Evolutionary conservation across 108 stramenopile species (phyloP).

Genomic region (Fragilaria radians): DNA sequence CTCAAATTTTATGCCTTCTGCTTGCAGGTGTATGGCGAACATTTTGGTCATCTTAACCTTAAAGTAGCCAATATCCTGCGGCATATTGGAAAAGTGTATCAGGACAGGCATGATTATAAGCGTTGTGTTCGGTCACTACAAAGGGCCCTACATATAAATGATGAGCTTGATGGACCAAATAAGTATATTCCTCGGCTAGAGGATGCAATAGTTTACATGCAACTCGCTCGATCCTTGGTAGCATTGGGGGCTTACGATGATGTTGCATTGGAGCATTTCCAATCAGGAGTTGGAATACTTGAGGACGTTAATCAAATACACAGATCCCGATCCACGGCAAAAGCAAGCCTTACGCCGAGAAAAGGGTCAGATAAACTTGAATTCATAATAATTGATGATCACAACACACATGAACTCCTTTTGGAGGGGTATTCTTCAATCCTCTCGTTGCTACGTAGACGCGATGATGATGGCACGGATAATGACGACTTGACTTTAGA

Average conservation of each 20-base stretch:
- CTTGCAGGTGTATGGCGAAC: constrained; percentile 17
- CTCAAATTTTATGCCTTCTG: constrained; percentile 21
- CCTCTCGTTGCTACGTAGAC: constrained; percentile 18
- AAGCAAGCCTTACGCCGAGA: neutral
- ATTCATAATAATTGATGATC: neutral
- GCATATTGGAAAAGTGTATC: constrained; percentile 28
- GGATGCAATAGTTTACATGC: constrained; percentile 28
- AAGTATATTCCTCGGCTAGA: constrained; percentile 20
- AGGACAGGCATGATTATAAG: constrained; percentile 13
- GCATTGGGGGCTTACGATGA: constrained; percentile 20
- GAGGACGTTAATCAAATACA: neutral
- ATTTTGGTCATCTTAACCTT: constrained; percentile 31
- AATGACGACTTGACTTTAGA: constrained; percentile 29
- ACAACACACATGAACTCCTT: constrained; percentile 13
- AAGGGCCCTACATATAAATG: constrained; percentile 30
- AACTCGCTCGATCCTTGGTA: constrained; percentile 23
- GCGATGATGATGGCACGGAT: constrained; percentile 21
- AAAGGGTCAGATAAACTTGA: constrained; percentile 3
- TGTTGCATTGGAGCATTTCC: constrained; percentile 30
- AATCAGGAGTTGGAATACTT: constrained; percentile 28
- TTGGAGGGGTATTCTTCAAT: constrained; percentile 29
- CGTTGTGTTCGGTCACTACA: constrained; percentile 27
- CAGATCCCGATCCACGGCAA: neutral
- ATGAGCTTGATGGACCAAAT: constrained; percentile 13
- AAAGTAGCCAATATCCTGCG: constrained; percentile 28